Evolutionary conservation across 495 filamentous ascomycete genomes (phyloP), one percentile per base, ranked within the genome.

Genomic region (Hypoxylon lienhwacheense): DNA sequence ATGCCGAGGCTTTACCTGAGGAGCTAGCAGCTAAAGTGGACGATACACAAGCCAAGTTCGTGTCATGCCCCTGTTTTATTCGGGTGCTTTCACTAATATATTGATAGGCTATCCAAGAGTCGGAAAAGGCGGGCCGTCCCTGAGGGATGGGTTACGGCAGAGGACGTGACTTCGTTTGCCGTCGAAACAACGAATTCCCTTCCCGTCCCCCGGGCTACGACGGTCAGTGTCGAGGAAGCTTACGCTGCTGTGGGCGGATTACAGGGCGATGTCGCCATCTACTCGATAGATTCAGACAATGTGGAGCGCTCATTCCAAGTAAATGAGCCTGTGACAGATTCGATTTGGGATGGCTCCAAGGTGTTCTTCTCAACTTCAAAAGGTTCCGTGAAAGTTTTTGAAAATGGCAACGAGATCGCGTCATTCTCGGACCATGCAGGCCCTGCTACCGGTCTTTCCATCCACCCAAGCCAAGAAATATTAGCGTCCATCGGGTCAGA

Each of bases 121-220:
- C 85, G 93, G 48, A 86, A 89, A 67, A 98, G 96, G 80, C 87
- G 93, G 41, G 75, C 87, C 5, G 72, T 95, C 24, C 93, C 93
- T 15, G 80, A 89, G 46, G 86, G 78, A 32, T 98, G 93, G 93
- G 85, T 85, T 15, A 88, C 87, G 2, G 68, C 77, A 29, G 90
- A 96, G 29, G 77, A 77, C 3, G 79, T 98, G 20, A 77, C 84
- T 40, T 65, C 81, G 14, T 90, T 91, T 66, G 76, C 85, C 41
- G 75, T 77, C 24, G 70, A 76, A 14, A 77, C 77, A 25, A 85
- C 84, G 24, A 83, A 88, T 78, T 58, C 77, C 83, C 19, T 90
- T 77, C 69, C 80, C 77, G 58, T 90, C 77, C 47, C 73, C 3
- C 66, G 71, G 20, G 76, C 82, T 31, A 82, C 77, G 19, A 77